Base-by-base conservation (phyloP, 495 filamentous ascomycete genomes). In the Chaetomium cochliodes region DNA sequence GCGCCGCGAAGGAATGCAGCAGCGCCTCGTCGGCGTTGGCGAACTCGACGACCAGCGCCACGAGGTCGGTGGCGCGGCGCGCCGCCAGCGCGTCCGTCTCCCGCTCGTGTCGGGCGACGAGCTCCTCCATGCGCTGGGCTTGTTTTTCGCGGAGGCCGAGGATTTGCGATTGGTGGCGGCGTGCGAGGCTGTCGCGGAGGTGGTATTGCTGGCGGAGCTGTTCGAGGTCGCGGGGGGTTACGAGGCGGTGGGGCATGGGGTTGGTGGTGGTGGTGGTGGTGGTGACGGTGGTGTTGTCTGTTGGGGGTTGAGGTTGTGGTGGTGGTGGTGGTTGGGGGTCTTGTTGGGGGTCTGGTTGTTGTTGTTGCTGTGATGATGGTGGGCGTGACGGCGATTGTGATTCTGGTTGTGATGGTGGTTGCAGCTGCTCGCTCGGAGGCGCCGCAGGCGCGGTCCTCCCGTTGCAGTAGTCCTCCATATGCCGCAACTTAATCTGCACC, bases 91-190 rank as follows among this genome's bases (percentile, higher is more conserved):
- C 74, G 5, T 83, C 76, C 33, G 89, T 74, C 74, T 94, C 90
- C 26, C 75, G 75, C 57, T 85, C 83, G 75, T 92, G 89, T 28
- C 87, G 82, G 37, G 80, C 80, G 3, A 85, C 77, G 6, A 91
- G 79, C 64, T 88, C 85, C 67, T 90, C 86, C 64, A 90, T 79
- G 55, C 86, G 80, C 66, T 88, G 83, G 5, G 86, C 87, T 68
- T 94, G 91, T 52, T 86, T 86, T 62, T 92, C 91, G 8, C 91
- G 81, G 62, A 94, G 82, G 1, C 93, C 90, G 65, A 93, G 92
- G 76, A 94, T 90, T 63, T 87, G 86, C 20, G 85, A 79, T 52
- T 86, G 81, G 67, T 93, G 90, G 2, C 89, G 83, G 15, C 84
- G 82, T 55, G 87, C 85, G 85, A 93, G 87, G 57, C 85, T 81